Percentiles rank a stretch among this genome's conserved stretches.
Conservation (phyloP, 345 rosid species). For the Noccaea bulbosa region DNA sequence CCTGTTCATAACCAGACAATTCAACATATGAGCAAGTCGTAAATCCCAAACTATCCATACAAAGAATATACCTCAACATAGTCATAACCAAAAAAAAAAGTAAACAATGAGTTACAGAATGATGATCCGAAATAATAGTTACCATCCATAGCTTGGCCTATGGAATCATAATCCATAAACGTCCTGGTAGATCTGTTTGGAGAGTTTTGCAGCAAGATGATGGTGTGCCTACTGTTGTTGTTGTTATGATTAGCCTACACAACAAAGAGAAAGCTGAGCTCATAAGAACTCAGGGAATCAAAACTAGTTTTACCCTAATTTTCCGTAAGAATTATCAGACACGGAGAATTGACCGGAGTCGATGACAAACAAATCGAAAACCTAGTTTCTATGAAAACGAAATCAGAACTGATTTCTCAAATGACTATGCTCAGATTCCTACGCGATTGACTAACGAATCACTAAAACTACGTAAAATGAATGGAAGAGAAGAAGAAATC, state of each 20-base stretch:
- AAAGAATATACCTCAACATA: constrained; percentile 2
- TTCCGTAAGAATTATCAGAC: not conserved
- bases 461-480: not conserved
- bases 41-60: constrained; percentile 1
- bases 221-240: constrained; percentile 69
- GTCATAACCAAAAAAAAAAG: not conserved
- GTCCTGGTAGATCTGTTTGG: constrained; percentile 83
- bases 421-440: not conserved
- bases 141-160: constrained; percentile 98
- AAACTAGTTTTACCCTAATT: not conserved
- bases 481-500: constrained; percentile 8
- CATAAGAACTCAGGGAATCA: constrained; percentile 1
- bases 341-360: not conserved
- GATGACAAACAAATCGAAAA: not conserved
- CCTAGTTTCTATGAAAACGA: constrained; percentile 27
- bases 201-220: constrained; percentile 84
- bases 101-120: constrained; percentile 16
- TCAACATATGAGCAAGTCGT: not conserved
- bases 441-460: constrained; percentile 10
- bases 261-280: constrained; percentile 15
- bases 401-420: constrained; percentile 16
- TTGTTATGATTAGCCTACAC: constrained; percentile 60
- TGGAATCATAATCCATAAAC: constrained; percentile 91
- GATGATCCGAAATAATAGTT: constrained; percentile 28
- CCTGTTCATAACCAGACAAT: constrained; percentile 47